A percentile compares a stretch with the other conserved stretches of the same genome.
Conservation (phyloP, 306 rosid species). For the Prunus campanulata region DNA sequence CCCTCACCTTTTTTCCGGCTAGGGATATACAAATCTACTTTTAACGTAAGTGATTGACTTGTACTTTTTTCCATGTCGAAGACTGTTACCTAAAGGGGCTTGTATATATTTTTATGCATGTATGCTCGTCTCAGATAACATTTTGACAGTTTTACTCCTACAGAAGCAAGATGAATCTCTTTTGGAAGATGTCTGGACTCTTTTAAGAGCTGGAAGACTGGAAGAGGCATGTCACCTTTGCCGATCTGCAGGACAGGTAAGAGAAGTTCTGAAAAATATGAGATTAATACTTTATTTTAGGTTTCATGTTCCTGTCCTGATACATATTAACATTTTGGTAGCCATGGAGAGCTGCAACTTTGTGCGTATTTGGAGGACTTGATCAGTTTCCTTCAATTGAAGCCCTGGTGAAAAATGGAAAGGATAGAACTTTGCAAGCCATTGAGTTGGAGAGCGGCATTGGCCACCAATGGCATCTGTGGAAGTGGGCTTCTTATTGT, state of each 20-base stretch:
- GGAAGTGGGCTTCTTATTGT: conserved; percentile 99
- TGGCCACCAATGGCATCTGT: conserved; percentile 92
- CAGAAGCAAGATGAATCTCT: conserved; percentile 99
- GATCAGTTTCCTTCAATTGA: conserved; percentile 79
- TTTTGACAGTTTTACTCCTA: conserved; percentile 15
- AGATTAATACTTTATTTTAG: conserved; percentile 16
- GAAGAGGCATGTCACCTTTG: conserved; percentile 93
- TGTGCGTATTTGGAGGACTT: conserved; percentile 83
- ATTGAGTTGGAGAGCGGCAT: conserved; percentile 93
- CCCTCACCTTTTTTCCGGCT: background rate
- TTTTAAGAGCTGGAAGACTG: conserved; percentile 91
- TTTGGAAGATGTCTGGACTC: conserved; percentile 94
- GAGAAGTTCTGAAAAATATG: conserved; percentile 21
- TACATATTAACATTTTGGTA: conserved; percentile 34
- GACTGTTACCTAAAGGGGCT: background rate
- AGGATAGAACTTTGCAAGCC: conserved; percentile 86
- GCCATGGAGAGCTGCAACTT: conserved; percentile 98
- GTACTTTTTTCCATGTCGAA: background rate
- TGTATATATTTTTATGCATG: background rate
- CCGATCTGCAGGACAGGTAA: conserved; percentile 95
- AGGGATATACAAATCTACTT: background rate
- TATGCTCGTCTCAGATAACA: background rate
- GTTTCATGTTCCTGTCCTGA: conserved; percentile 28
- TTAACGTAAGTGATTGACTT: background rate
- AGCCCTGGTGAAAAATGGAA: conserved; percentile 74